phyloP scores from a whole-genome alignment of 2,329 filamentous ascomycete species.

The Periconia macrospinosa region DNA sequence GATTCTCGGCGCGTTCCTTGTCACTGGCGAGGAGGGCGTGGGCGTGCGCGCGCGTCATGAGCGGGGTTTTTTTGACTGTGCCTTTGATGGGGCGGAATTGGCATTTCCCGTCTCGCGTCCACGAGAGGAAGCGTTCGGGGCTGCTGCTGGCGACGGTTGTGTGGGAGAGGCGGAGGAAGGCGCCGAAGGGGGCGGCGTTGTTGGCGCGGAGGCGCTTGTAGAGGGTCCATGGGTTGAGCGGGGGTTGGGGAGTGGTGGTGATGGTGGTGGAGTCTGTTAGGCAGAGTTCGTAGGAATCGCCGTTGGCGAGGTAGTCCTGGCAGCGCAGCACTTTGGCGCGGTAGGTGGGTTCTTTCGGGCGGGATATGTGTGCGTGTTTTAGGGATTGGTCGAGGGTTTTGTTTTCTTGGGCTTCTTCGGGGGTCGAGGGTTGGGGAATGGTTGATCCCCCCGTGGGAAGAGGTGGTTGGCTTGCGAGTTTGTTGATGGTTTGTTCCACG shows the following conservation, averaged over 20 bases:
- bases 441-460: neutral
- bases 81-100: constrained; percentile 92
- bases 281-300: constrained; percentile 83
- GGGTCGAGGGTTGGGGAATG: neutral
- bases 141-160: constrained; percentile 74
- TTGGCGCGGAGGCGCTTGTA: constrained; percentile 67
- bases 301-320: constrained; percentile 68
- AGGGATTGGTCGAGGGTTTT: neutral
- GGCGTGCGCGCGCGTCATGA: constrained; percentile 69
- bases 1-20: constrained; percentile 89
- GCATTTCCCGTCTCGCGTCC: constrained; percentile 60
- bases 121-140: constrained; percentile 81
- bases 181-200: constrained; percentile 80
- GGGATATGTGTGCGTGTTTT: neutral
- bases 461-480: neutral
- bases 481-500: constrained; percentile 16
- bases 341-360: constrained; percentile 49
- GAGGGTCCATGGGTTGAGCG: constrained; percentile 59
- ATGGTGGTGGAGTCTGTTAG: constrained; percentile 73
- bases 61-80: constrained; percentile 73
- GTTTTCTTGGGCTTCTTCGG: neutral
- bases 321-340: constrained; percentile 66
- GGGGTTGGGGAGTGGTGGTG: constrained; percentile 31
- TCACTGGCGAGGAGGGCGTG: constrained; percentile 70
- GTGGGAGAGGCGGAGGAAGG: constrained; percentile 68